A percentile compares a stretch with the other conserved stretches of the same genome.
Conservation (phyloP, 2,329 filamentous ascomycete genomes). For the Akanthomyces dipterigenus region DNA sequence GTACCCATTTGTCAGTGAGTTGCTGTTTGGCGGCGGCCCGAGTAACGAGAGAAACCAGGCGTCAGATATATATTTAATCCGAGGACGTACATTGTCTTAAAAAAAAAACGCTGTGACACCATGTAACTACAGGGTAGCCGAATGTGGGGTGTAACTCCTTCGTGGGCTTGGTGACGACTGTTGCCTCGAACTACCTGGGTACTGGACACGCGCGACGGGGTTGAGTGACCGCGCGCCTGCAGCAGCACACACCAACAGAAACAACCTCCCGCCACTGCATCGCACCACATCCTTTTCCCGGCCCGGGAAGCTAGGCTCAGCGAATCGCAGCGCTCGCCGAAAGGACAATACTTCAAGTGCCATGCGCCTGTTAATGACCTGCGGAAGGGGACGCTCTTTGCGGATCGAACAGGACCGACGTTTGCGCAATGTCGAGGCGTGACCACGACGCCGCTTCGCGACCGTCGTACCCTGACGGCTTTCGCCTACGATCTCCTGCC, state of each 20-base stretch:
- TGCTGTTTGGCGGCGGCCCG: too few species aligned
- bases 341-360: not conserved
- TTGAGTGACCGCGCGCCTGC: too few species aligned
- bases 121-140: not conserved
- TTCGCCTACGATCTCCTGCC: not conserved
- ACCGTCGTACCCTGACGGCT: not conserved
- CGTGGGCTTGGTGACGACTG: not conserved
- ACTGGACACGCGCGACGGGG: too few species aligned
- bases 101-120: not conserved
- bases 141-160: not conserved
- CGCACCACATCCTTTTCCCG: not conserved
- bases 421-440: slow-evolving; percentile 6
- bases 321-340: not conserved
- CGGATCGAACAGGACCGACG: not conserved
- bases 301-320: not conserved
- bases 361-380: not conserved
- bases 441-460: not conserved
- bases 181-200: not conserved
- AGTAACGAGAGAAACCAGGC: too few species aligned
- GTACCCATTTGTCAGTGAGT: too few species aligned
- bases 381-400: slow-evolving; percentile 5
- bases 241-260: too few species aligned
- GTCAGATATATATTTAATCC: too few species aligned
- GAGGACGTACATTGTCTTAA: too few species aligned
- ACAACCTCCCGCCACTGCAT: not conserved